A percentile compares a stretch with the other conserved stretches of the same genome.
Conservation (phyloP, 1,284 basidiomycete genomes). For the Omphalotus olearius region DNA sequence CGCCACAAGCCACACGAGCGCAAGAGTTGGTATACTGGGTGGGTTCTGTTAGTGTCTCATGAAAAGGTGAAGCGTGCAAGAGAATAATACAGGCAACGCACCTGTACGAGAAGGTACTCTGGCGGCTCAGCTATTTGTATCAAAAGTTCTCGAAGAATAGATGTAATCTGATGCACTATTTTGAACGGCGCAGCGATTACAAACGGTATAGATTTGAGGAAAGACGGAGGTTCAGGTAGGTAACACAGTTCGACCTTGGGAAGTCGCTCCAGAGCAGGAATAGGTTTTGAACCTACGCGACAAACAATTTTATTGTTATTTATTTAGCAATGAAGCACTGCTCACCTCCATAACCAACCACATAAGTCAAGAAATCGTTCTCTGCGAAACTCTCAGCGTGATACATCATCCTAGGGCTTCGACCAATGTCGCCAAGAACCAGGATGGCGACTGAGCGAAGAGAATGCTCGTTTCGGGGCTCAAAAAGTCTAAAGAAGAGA, state of each 20-base stretch:
- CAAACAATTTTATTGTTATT: not conserved
- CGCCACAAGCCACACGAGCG: conserved; percentile 76
- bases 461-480: conserved; percentile 36
- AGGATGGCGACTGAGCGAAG: conserved; percentile 78
- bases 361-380: conserved; percentile 72
- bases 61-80: conserved; percentile 5
- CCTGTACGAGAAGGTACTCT: conserved; percentile 89
- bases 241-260: conserved; percentile 65
- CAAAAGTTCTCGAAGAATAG: conserved; percentile 62
- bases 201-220: conserved; percentile 64
- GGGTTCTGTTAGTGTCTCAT: conserved; percentile 65
- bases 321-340: not conserved
- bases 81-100: conserved; percentile 29
- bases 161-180: conserved; percentile 63
- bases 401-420: conserved; percentile 98
- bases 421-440: conserved; percentile 93
- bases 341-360: conserved; percentile 87
- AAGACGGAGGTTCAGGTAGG: conserved; percentile 60
- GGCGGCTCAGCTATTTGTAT: conserved; percentile 65
- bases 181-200: conserved; percentile 78
- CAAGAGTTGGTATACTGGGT: conserved; percentile 92
- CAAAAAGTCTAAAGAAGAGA: conserved; percentile 22
- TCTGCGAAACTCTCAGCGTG: conserved; percentile 91
- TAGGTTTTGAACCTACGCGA: conserved; percentile 65
- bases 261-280: conserved; percentile 61